Base-by-base conservation (phyloP, 352 stramenopile genomes). In the Aphanomyces astaci region DNA sequence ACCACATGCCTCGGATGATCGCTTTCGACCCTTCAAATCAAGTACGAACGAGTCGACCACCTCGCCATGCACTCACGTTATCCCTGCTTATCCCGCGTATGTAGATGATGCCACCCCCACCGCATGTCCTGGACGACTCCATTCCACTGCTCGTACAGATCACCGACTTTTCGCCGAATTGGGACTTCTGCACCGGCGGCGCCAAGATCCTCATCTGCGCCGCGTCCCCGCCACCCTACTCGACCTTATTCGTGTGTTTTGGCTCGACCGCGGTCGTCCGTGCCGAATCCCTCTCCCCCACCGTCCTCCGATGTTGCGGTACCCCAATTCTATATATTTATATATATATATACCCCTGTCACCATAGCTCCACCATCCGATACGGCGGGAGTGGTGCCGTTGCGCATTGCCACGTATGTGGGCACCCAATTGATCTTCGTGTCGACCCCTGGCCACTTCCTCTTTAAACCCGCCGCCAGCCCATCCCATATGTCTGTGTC, bases 141-240 rank as follows among this genome's bases (percentile, higher is more conserved):
- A 59, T 13, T 45, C 5, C 15, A 22, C 11, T 13, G n/a, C 57
- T 45, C 22, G n/a, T 84, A 15, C 71, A 78, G 48, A 92, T 94
- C 31, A 88, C 80, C 1, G 86, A 94, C 62, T 94, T 90, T 63
- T 92, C 86, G 2, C 86, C 86, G 2, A 84, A 91, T 32, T 95
- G 86, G 86, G 86, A 93, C 65, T 90, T 90, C 63, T 63, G 72
- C 53, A 64, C 82, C 15, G 86, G 86, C 22, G 86, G 86, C 22
- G 83, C 86, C 22, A 95, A 95, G 68, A 75, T 95, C 22, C 64
- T 95, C n/a, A 82, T 95, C 17, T 95, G 86, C 36, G 63, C 92
- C 4, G 81, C 78, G 32, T 64, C 79, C 25, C 78, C 76, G 15
- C 68, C 91, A 24, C 69, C 76, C 15, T 43, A 76, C 17, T 72